Conservation (phyloP, 2,329 filamentous ascomycete species). For the Aureobasidium sp. region DNA sequence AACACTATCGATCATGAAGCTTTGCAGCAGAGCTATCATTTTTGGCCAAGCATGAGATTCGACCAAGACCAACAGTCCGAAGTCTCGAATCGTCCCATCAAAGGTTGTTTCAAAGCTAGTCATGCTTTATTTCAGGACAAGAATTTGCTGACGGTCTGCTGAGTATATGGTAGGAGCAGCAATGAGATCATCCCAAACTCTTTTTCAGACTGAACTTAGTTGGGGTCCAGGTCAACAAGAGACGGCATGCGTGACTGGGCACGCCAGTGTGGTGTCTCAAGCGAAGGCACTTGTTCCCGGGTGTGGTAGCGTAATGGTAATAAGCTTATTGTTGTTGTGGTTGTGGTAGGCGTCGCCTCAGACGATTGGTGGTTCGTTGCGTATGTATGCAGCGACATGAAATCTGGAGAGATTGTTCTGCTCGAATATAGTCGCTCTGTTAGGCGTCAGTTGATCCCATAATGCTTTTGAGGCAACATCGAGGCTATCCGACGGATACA, state of each 20-base stretch:
- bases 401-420: background rate
- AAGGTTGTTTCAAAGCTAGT: background rate
- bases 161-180: no score
- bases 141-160: no score
- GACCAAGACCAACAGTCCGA: no score
- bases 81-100: accelerated
- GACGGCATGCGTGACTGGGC: no score
- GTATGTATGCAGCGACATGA: background rate
- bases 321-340: background rate
- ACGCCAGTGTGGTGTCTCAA: no score
- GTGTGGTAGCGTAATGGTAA: background rate
- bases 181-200: no score
- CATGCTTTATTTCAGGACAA: background rate
- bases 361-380: background rate
- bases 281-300: background rate
- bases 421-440: background rate
- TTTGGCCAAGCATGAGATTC: no score
- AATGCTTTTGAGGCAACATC: background rate
- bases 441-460: background rate
- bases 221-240: no score
- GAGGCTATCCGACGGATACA: background rate
- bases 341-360: background rate
- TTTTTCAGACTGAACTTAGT: no score
- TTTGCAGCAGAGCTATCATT: background rate
- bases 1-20: background rate